Evolutionary conservation across 2,329 filamentous ascomycete species (phyloP).

Genomic region (Biscogniauxia marginata): DNA sequence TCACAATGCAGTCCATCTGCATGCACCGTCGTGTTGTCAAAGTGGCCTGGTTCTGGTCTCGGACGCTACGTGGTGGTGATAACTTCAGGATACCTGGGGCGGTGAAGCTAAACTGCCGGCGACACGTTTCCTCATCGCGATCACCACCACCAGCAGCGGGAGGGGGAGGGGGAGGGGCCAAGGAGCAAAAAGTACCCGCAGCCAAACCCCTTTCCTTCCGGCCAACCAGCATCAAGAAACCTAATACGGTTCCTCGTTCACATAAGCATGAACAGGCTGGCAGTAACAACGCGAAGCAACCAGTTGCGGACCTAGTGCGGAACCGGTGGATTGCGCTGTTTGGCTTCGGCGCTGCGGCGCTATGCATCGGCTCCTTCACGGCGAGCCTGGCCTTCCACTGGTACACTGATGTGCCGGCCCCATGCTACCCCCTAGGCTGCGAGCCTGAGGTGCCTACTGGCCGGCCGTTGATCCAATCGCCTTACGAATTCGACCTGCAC

Average conservation of each 20-base stretch:
- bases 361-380: constrained; percentile 48
- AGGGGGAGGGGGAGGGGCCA: constrained; percentile 1
- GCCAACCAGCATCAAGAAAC: constrained; percentile 4
- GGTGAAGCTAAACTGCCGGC: neutral
- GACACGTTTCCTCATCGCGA: constrained; percentile 11
- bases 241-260: too few species aligned
- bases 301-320: constrained; percentile 29
- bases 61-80: neutral
- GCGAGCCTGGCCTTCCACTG: constrained; percentile 29
- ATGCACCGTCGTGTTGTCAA: neutral
- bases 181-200: constrained; percentile 3
- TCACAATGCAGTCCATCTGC: neutral
- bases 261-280: too few species aligned
- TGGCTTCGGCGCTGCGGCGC: constrained; percentile 45
- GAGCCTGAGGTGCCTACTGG: constrained; percentile 45
- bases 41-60: neutral
- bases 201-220: constrained; percentile 27
- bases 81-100: neutral
- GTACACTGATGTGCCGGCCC: constrained; percentile 19
- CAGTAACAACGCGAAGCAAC: constrained; percentile 7
- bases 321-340: constrained; percentile 44
- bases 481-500: constrained; percentile 56
- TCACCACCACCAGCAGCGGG: constrained; percentile 1
- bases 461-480: constrained; percentile 48
- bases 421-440: constrained; percentile 30